Conservation (phyloP, 2,329 filamentous ascomycete genomes). For the Fusarium sp. region DNA sequence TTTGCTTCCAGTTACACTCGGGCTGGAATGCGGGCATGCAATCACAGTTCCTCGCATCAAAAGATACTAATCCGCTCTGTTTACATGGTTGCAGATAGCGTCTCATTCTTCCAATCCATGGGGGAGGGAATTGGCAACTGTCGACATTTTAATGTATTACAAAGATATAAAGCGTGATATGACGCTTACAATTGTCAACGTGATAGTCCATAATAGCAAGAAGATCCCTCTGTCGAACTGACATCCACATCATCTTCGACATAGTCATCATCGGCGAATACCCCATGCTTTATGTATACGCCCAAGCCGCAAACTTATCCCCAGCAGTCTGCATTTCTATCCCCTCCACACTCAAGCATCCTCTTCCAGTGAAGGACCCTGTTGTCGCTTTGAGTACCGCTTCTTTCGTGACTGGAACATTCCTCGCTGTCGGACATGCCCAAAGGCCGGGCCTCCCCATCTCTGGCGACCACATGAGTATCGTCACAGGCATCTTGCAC, state of each 20-base stretch:
- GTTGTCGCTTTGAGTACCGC: conserved; percentile 49
- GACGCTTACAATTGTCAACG: not conserved
- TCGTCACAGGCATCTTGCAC: conserved; percentile 38
- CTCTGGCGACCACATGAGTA: conserved; percentile 46
- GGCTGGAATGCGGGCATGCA: no score
- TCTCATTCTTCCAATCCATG: no score
- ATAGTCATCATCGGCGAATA: not conserved
- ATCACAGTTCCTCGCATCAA: no score
- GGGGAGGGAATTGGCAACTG: not conserved
- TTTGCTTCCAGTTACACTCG: no score
- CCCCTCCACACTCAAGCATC: conserved; percentile 54
- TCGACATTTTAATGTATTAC: not conserved
- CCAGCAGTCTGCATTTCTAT: conserved; percentile 49
- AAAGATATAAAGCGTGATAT: not conserved
- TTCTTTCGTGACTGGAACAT: conserved; percentile 27
- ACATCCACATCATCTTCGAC: not conserved
- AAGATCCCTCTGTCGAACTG: not conserved
- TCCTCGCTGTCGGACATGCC: conserved; percentile 44
- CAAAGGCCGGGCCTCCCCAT: conserved; percentile 46
- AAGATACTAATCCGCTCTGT: no score
- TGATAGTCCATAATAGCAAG: not conserved
- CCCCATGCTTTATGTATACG: conserved; percentile 52
- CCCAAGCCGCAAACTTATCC: conserved; percentile 54
- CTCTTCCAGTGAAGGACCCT: conserved; percentile 37
- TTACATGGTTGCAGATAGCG: no score